Evolutionary conservation across 1,139 yeast species (phyloP), one percentile per base, ranked within the genome.

Genomic region (Magnusiomyces tetraspermus): DNA sequence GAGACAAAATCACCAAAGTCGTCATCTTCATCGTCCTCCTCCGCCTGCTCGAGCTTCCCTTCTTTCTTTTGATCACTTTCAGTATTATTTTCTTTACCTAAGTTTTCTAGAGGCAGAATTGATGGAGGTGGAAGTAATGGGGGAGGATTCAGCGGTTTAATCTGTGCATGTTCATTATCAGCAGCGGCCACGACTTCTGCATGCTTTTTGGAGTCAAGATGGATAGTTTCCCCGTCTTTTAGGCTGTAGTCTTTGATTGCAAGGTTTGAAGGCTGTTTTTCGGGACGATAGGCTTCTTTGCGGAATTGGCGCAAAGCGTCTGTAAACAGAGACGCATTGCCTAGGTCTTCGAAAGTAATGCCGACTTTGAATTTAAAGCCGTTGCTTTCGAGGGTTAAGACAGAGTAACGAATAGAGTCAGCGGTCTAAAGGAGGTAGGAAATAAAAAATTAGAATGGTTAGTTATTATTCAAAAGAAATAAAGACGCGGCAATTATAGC

Each of bases 1-100:
- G 65, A 59, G 17, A 70, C 71, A 57, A 73, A 74, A 52, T 74
- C 78, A 3, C 76, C 76, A 63, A 72, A 73, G 37, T 72, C 76
- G 36, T 71, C 76, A 46, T 69, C 73, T 57, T 21, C 41, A 33
- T 43, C 46, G 3, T 43, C 46, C 3, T 43, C 46, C 6, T 42
- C 26, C 8, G 8, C 44, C 21, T 17, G 11, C 21, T 17, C 26
- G 11, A 11, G 23, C 8, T 8, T 3, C 10, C 19, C 15, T 10
- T 8, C 15, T 5, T 22, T 11, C 19, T 28, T 11, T 8, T n/a
- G n/a, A n/a, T n/a, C n/a, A n/a, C n/a, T n/a, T n/a, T n/a, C n/a
- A n/a, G n/a, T n/a, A 28, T 28, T 28, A 11, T 6, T 28, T 6
- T 28, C 33, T 8, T 28, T 28, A 28, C 33, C 33, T 11, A 28